Base-by-base conservation (phyloP, 805 yeast genomes). In the Kuraishia molischiana region DNA sequence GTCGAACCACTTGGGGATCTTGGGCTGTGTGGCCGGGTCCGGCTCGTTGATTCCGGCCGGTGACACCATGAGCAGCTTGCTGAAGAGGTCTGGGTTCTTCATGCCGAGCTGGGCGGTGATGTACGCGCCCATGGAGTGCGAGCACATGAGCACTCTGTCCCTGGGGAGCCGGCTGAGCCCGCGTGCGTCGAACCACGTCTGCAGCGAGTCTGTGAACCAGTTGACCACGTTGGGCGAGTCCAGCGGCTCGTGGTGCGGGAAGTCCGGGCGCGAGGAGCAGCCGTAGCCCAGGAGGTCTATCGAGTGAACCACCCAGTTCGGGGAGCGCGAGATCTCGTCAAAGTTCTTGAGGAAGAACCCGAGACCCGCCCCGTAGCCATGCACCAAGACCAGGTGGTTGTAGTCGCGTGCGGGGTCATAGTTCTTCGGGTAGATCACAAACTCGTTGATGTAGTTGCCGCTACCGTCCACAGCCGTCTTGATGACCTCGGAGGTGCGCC, bases 81-180 rank as follows among this genome's bases (percentile, higher is more conserved):
- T 62, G 43, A 89, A 79, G 33, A 76, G 71, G 2, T 64, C 59
- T 1, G 90, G 85, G 44, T 67, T 60, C 38, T 67, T 66, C 38
- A 77, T 64, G 3, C 85, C 81, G 47, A 85, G 83, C 4, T 79
- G 58, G 1, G 80, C 72, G 53, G 82, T 72, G 18, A 90, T 49
- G 52, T 89, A 90, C 0, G 95, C 96, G 4, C 98, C 98, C 73
- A 92, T 68, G 0, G 96, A 87, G 59, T 90, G 98, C 1, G 95
- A 94, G 56, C 78, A 73, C 32, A 75, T 69, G 37, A 79, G 60
- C 41, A 75, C 76, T 39, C 69, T 67, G 18, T 65, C 61, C 8
- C 56, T 51, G 20, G 50, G 37, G 19, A 58, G 37, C 5, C 52
- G 42, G 20, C 47, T 36, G 19, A 73, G 62, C 5, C 70, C 68